Evolutionary conservation across 495 filamentous ascomycete genomes (phyloP), one percentile per base, ranked within the genome.

Genomic region (Aspergillus indologenus): DNA sequence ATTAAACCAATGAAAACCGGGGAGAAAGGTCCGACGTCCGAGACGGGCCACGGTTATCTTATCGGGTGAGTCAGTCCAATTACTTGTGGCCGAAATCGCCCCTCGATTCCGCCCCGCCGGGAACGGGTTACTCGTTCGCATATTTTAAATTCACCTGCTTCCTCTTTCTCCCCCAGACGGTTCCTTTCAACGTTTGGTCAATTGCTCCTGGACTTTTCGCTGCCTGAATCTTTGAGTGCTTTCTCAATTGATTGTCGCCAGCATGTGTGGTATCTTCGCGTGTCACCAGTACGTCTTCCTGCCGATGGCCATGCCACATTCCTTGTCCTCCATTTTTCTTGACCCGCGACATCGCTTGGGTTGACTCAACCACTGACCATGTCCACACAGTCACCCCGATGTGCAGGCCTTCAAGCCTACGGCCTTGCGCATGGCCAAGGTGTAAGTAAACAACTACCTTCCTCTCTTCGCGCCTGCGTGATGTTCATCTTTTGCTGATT

Each of bases 391-490:
- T 76, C 92, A 97, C 74, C 94, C 94, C 48, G 89, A 98, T 85
- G 93, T 97, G 67, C 85, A 88, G 67, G 89, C 90, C 68, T 98
- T 98, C 83, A 97, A 98, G 87, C 87, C 92, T 34, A 96, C 90
- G 65, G 94, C 94, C 68, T 81, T 98, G 77, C 88, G 90, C 80
- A 87, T 98, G 81, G 90, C 91, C 61, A 98, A 97, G 83, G 88
- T 90, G 91, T 96, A 83, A 78, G 89, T 65, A 43, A n/a, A n/a
- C n/a, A n/a, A n/a, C n/a, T n/a, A 54, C n/a, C 26, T 50, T 49
- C 12, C 43, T 29, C 47, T 40, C 60, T 65, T 48, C 59, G 58
- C 43, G 20, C 47, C 44, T 58, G 46, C 59, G 51, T 46, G 45
- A 53, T 55, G 53, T 45, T 67, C n/a, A n/a, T 65, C 69, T 72